A percentile compares a stretch with the other conserved stretches of the same genome.
phyloP scores from a whole-genome alignment of 148 eudicot genomes.

The Vaccinium myrtillus region DNA sequence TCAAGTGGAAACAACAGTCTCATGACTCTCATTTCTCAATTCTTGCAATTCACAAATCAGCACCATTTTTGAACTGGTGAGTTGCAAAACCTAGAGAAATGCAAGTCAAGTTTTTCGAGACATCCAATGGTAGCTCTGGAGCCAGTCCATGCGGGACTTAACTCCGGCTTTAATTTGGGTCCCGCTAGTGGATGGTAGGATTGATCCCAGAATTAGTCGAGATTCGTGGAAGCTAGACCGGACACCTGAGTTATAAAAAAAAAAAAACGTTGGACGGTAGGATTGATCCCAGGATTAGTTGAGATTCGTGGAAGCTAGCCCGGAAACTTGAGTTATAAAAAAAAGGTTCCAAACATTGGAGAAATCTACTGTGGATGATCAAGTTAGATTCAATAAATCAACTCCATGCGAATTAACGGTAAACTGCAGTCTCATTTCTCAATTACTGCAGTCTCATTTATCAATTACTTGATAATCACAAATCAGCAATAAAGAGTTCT shows the following conservation, averaged over 20 bases:
- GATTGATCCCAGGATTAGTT: too few relatives aligned
- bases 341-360: not conserved
- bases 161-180: too few relatives aligned
- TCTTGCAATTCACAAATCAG: not conserved
- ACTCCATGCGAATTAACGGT: not conserved
- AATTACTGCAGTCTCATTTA: not conserved
- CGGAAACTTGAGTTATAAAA: too few relatives aligned
- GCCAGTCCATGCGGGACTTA: too few relatives aligned
- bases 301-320: too few relatives aligned
- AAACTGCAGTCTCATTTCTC: not conserved
- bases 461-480: not conserved
- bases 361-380: not conserved
- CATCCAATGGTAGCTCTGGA: too few relatives aligned
- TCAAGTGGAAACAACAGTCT: not conserved
- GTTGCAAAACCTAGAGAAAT: not conserved
- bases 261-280: not conserved
- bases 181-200: too few relatives aligned
- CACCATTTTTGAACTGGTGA: too few relatives aligned
- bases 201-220: too few relatives aligned
- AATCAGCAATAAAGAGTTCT: not conserved
- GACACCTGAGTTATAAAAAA: not conserved
- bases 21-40: not conserved
- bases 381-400: not conserved
- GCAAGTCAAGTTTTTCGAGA: not conserved
- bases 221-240: too few relatives aligned